phyloP scores from a whole-genome alignment of 352 stramenopile genomes.

The Globisporangium middletonii region DNA sequence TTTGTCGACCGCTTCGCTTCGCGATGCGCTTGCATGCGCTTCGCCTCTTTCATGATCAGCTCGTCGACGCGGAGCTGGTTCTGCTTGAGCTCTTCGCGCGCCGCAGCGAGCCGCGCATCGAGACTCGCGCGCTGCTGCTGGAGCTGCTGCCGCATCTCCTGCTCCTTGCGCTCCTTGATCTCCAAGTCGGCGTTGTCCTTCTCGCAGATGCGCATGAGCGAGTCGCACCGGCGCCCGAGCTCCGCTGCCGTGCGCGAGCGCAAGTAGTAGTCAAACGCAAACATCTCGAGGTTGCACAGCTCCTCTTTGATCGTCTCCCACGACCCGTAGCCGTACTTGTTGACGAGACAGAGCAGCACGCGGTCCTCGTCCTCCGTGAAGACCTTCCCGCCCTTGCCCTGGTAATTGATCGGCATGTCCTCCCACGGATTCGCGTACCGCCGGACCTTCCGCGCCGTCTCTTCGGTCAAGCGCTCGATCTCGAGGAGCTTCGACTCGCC shows the following conservation, averaged over 20 bases:
- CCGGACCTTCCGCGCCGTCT: conserved; percentile 67
- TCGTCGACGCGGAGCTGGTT: conserved; percentile 79
- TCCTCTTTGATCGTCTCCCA: conserved; percentile 97
- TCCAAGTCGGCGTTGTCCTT: conserved; percentile 89
- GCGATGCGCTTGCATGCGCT: conserved; percentile 77
- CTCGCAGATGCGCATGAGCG: conserved; percentile 93
- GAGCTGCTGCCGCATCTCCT: conserved; percentile 49
- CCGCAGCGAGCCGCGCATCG: conserved; percentile 50
- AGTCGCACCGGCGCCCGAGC: conserved; percentile 94
- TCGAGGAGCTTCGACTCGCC: conserved; percentile 84
- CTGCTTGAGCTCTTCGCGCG: conserved; percentile 65
- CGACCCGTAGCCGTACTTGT: conserved; percentile 95
- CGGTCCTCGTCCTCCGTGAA: conserved; percentile 98
- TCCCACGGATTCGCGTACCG: conserved; percentile 82
- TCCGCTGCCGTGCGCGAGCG: conserved; percentile 94
- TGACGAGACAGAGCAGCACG: conserved; percentile 96
- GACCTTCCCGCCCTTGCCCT: conserved; percentile 87
- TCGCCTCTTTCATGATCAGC: conserved; percentile 85
- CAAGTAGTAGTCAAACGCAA: conserved; percentile 99
- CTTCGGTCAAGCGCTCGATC: conserved; percentile 76
- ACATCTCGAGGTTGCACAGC: conserved; percentile 89
- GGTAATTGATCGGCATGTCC: conserved; percentile 86
- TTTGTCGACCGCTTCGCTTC: conserved; percentile 80
- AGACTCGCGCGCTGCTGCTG: conserved; percentile 68
- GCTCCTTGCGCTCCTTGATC: conserved; percentile 71